Base-by-base conservation (phyloP, 768 basidiomycete genomes). In the Steccherinum ochraceum region DNA sequence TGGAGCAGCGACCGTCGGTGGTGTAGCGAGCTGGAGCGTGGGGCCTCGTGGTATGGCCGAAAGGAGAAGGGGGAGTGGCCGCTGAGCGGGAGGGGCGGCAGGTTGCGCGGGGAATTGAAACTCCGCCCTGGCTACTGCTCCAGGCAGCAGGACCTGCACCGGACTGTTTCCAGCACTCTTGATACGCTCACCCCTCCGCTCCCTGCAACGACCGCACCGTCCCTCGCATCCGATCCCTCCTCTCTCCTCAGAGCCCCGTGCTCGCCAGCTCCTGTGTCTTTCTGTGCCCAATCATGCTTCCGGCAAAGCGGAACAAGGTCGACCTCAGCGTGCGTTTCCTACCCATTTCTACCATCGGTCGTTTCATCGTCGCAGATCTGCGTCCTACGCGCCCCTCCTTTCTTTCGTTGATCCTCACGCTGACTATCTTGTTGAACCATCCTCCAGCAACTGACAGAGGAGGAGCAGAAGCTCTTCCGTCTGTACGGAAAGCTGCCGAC, bases 401-500 rank as follows among this genome's bases (percentile, higher is more conserved):
- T 13, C 13, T 21, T 19, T 35, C 40, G 7, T 10, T 43, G 41
- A 7, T n/a, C 7, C 41, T 5, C 11, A 19, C 21, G 44, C 24
- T 45, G 12, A 51, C 51, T 45, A 11, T 12, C 12, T 43, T 48
- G n/a, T 16, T n/a, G 5, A 48, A 23, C 35, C 23, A 11, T 55
- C 20, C 41, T 56, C 24, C 58, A 94, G 91, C 83, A 83, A 65
- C 68, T 96, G 72, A 80, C 77, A 52, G 84, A 85, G 61, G 86
- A 96, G 72, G 95, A 98, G 75, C 83, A 92, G 71, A 86, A 92
- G 73, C 82, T 97, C 56, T 93, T 97, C 71, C 79, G 84, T 59
- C 83, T 90, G 68, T 98, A 98, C 70, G 95, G 95, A 51, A 95
- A 93, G 69, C 74, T 95, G 26, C 95, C 95, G 20, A 82, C 83